Evolutionary conservation across 192 early-diverging fungal species (phyloP).

Genomic region (Pilaira anomala): DNA sequence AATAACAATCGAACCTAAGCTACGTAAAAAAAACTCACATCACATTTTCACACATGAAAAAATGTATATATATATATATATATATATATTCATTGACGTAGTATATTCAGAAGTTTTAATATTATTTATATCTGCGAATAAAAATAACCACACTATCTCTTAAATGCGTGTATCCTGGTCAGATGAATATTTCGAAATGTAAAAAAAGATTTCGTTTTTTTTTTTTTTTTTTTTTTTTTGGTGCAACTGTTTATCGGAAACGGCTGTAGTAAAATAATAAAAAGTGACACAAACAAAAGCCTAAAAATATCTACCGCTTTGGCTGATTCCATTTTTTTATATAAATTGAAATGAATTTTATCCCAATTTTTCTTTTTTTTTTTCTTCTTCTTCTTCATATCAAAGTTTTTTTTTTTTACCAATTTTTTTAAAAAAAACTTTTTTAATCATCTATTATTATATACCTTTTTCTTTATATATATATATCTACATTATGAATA

Average conservation of each 20-base stretch:
- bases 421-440: too few relatives aligned
- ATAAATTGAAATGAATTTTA: background rate
- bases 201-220: conserved; percentile 2
- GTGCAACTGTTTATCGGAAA: conserved; percentile 1
- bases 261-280: background rate
- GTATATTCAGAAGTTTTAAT: background rate
- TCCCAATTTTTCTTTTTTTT: too few relatives aligned
- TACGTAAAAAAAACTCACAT: too few relatives aligned
- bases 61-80: too few relatives aligned
- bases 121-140: conserved; percentile 11
- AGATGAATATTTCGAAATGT: conserved; percentile 11
- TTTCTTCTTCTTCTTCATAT: too few relatives aligned
- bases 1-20: too few relatives aligned
- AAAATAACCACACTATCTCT: background rate
- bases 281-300: background rate
- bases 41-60: background rate
- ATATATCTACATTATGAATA: conserved; percentile 1
- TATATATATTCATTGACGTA: too few relatives aligned
- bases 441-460: background rate
- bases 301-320: conserved; percentile 3
- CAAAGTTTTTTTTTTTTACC: too few relatives aligned
- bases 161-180: conserved; percentile 11
- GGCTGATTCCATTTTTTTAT: background rate
- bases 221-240: background rate
- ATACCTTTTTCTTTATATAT: conserved; percentile 6